Percentiles rank a stretch among this genome's conserved stretches.
Evolutionary conservation across 768 basidiomycete genomes (phyloP).

Genomic region (Suillus tomentosus): DNA sequence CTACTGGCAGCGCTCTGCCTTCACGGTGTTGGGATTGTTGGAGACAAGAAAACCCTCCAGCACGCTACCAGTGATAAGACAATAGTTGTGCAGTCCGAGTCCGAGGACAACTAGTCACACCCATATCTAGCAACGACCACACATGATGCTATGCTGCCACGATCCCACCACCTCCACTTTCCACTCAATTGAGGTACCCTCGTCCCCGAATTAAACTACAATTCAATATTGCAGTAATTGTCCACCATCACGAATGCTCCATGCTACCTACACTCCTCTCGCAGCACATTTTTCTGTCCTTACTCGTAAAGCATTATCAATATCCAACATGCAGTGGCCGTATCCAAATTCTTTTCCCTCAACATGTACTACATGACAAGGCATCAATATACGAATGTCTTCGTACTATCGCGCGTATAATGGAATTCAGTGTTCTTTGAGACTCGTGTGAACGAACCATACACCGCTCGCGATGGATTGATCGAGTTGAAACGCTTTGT

Average conservation of each 20-base stretch:
- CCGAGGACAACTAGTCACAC: neutral
- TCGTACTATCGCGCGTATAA: neutral
- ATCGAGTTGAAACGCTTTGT: neutral
- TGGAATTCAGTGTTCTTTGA: neutral
- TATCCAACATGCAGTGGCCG: neutral
- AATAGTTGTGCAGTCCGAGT: slow-evolving; percentile 11
- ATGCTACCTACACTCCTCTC: no score
- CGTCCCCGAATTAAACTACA: neutral
- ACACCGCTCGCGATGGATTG: neutral
- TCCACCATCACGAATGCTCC: neutral
- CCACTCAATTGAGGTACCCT: neutral
- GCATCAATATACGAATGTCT: neutral
- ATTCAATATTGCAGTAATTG: neutral
- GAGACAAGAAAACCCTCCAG: slow-evolving; percentile 23
- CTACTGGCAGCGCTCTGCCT: slow-evolving; percentile 41
- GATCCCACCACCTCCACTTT: neutral
- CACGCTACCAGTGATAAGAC: slow-evolving; percentile 24
- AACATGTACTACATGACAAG: neutral
- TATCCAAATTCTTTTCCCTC: neutral
- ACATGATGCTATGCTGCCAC: neutral
- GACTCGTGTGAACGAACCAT: neutral
- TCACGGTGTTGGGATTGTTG: slow-evolving; percentile 43
- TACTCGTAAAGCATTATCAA: no score
- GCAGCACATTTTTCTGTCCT: no score
- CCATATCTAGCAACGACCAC: neutral